Base-by-base conservation (phyloP, 169 alveolate species). In the Pseudocohnilembus persalinus region DNA sequence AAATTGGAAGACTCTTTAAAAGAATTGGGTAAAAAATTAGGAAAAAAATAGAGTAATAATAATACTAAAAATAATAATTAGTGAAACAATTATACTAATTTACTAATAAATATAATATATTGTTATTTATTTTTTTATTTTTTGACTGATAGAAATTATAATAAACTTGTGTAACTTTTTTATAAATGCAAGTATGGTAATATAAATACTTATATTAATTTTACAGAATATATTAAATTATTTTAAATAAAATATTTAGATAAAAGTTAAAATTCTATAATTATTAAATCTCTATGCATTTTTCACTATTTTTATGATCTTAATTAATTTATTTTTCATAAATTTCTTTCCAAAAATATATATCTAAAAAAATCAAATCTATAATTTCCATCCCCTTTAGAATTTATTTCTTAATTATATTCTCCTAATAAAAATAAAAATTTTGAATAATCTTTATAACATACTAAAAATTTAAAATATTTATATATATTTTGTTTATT, bases 321-420 rank as follows among this genome's bases (percentile, higher is more conserved):
- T 15, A 73, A 73, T 73, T 15, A n/a, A n/a, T n/a, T 26, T 83
- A 83, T 63, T 63, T 35, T 73, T 86, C 90, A 86, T 65, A 86
- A 76, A 86, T 86, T 86, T 86, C 90, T 86, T 83, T 86, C 90
- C 74, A 86, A 86, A 82, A 86, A 86, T 74, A 86, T 34, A 80
- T 86, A 86, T 80, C 90, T 81, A 63, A 34, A 86, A 75, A 86
- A 86, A 64, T 86, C 90, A 35, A 86, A 86, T 74, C 90, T 79
- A 29, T 79, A 64, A 74, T 80, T 74, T 32, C 76, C 73, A 11
- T 78, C 83, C 25, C 74, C 49, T 49, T n/a, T n/a, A n/a, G n/a
- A n/a, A n/a, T n/a, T n/a, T n/a, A 80, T 73, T 30, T 86, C 87
- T 31, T 74, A 80, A 65, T 31, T 27, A 68, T 80, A 80, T 74